Percentiles rank a stretch among this genome's conserved stretches.
Conservation (phyloP, 129 eudicot genomes). For the Arctium lappa region DNA sequence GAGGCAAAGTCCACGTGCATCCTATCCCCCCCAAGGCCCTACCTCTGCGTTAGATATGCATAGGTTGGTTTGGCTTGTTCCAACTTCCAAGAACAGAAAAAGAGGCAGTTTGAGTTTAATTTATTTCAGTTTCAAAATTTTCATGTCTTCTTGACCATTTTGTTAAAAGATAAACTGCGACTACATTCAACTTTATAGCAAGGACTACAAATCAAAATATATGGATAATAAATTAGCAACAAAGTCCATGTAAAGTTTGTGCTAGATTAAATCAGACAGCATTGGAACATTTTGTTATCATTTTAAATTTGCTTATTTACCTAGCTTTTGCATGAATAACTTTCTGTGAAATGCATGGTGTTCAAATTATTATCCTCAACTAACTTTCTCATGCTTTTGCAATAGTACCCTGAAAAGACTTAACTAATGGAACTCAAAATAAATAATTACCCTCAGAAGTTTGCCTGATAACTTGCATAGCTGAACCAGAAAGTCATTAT, state of each 20-base stretch:
- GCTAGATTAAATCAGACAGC: neutral
- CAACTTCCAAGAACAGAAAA: too few relatives aligned
- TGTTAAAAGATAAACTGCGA: too few relatives aligned
- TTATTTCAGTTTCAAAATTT: too few relatives aligned
- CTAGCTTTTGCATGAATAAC: neutral
- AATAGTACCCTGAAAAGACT: neutral
- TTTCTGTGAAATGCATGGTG: neutral
- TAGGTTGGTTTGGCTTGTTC: too few relatives aligned
- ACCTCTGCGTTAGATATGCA: too few relatives aligned
- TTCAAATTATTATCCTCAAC: neutral
- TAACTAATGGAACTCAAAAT: neutral
- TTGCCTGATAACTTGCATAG: slow-evolving; percentile 84
- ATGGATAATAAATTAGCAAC: too few relatives aligned
- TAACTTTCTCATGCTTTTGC: neutral
- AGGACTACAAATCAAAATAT: too few relatives aligned
- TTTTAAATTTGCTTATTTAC: neutral
- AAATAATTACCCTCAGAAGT: slow-evolving; percentile 65
- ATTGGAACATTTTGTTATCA: neutral
- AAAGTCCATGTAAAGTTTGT: too few relatives aligned
- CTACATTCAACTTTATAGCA: too few relatives aligned
- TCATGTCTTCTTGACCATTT: neutral
- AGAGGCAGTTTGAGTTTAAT: too few relatives aligned
- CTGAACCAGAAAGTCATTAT: slow-evolving; percentile 83
- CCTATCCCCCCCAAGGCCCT: too few relatives aligned
- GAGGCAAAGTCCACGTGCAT: too few relatives aligned